Percentiles rank a stretch among this genome's conserved stretches.
These are phyloP conservation scores for Colletotrichum sp. DNA, from an alignment of 2,329 filamentous ascomycete genomes.

Conservation along the genomic window DNA sequence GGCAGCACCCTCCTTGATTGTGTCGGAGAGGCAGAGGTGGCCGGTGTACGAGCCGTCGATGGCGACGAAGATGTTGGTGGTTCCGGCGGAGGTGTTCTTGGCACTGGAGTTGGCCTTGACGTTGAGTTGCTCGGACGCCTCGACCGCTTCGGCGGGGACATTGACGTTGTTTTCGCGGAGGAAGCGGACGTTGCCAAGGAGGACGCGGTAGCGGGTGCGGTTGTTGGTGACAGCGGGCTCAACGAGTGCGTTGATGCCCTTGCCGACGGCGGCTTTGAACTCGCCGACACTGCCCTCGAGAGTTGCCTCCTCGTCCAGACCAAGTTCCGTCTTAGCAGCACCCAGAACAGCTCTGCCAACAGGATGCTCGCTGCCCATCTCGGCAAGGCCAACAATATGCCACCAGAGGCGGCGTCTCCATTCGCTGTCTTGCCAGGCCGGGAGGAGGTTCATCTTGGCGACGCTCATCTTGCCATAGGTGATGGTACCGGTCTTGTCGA, in stretches of 20 bases:
- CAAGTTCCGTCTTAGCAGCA: slow-evolving; percentile 78
- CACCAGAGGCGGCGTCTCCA: slow-evolving; percentile 84
- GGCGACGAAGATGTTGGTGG: slow-evolving; percentile 90
- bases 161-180: slow-evolving; percentile 73
- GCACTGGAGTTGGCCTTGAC: slow-evolving; percentile 39
- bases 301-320: slow-evolving; percentile 71
- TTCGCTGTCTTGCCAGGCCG: slow-evolving; percentile 72
- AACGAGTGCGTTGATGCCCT: slow-evolving; percentile 82
- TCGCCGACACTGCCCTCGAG: slow-evolving; percentile 86
- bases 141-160: slow-evolving; percentile 67
- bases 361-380: slow-evolving; percentile 95
- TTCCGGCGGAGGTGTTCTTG: slow-evolving; percentile 62
- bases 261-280: slow-evolving; percentile 83
- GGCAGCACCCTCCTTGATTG: slow-evolving; percentile 85
- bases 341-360: slow-evolving; percentile 87
- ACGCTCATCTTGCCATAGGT: slow-evolving; percentile 97
- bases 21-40: slow-evolving; percentile 84
- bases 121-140: slow-evolving; percentile 67
- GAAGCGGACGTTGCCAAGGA: slow-evolving; percentile 83
- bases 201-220: slow-evolving; percentile 75
- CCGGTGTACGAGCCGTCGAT: slow-evolving; percentile 85
- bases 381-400: slow-evolving; percentile 92
- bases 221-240: slow-evolving; percentile 76
- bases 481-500: slow-evolving; percentile 96
- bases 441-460: slow-evolving; percentile 69